Base-by-base conservation (phyloP, 1,284 basidiomycete species). In the Flammula alnicola region DNA sequence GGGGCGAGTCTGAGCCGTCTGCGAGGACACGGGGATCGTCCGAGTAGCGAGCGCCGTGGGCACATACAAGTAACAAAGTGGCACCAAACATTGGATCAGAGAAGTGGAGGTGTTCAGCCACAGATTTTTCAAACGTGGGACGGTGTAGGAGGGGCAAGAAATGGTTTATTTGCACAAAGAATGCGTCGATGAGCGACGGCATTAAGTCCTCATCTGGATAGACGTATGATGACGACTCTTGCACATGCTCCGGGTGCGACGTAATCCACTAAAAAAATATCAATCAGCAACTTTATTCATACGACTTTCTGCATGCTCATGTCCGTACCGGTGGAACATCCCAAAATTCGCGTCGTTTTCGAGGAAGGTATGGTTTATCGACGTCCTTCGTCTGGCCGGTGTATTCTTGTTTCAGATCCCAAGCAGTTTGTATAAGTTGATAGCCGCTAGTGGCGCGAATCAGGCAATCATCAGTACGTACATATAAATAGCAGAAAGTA, bases 121-220 rank as follows among this genome's bases (percentile, higher is more conserved):
- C 68, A 35, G 78, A 72, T n/a, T 71, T 68, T 52, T 89, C 80
- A 57, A 95, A 93, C 19, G 83, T 84, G 2, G 83, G 83, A 0
- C 83, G 81, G 63, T 95, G 93, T 3, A 96, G 70, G n/a, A 95
- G 71, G 3, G 91, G 90, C 23, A 81, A 68, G 56, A 83, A 77
- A 2, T 68, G 59, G 63, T 93, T 91, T 56, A 81, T 65, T 39
- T 81, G 63, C 0, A 59, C 56, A 62, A 95, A 95, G 63, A 86
- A 95, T 6, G 82, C 71, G 19, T 86, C 79, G 55, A 93, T 74
- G 22, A 96, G 79, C 1, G 60, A 60, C 1, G 62, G 56, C 10
- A 86, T 76, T 6, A 95, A 73, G 50, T 91, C 88, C 1, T 72
- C 61, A 0, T 80, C 77, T 0, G 88, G 88, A 56, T 84, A 90